Conservation (phyloP, 768 basidiomycete species). For the Phylloporus sp. region DNA sequence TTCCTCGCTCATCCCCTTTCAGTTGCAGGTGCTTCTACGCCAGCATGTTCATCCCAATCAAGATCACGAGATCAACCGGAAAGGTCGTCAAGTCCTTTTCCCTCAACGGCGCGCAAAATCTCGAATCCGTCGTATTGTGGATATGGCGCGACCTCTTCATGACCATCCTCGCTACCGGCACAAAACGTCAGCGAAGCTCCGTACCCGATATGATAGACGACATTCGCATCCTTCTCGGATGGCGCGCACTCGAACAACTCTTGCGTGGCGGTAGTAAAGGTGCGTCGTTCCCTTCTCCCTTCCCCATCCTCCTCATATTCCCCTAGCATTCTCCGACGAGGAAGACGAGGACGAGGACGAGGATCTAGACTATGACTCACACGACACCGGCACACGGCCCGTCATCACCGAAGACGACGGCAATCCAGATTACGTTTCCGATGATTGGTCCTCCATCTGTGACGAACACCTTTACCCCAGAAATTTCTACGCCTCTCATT, state of each 20-base stretch:
- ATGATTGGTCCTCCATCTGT: conserved; percentile 17
- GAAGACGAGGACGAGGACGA: conserved; percentile 25
- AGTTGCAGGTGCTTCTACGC: conserved; percentile 55
- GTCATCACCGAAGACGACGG: conserved; percentile 31
- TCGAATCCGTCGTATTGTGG: conserved; percentile 50
- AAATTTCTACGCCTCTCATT: conserved; percentile 45
- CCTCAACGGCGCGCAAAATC: conserved; percentile 43
- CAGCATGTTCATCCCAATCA: conserved; percentile 42
- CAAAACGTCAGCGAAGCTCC: conserved; percentile 23
- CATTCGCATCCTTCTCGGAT: conserved; percentile 47
- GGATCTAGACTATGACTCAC: neutral
- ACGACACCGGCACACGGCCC: neutral
- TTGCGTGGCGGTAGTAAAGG: conserved; percentile 48
- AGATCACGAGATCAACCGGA: conserved; percentile 40
- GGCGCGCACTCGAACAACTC: conserved; percentile 47
- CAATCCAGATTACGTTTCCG: conserved; percentile 25
- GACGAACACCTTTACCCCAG: conserved; percentile 26
- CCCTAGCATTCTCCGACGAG: conserved; percentile 1
- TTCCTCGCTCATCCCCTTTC: neutral
- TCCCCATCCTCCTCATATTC: neutral
- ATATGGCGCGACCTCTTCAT: conserved; percentile 69
- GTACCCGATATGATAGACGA: conserved; percentile 57
- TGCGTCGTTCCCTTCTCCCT: conserved; percentile 20
- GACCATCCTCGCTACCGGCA: conserved; percentile 42
- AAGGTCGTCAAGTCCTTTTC: conserved; percentile 45